Evolutionary conservation across 2,329 filamentous ascomycete species (phyloP), one percentile per base, ranked within the genome.

Genomic region (Colletotrichum nymphaeae): DNA sequence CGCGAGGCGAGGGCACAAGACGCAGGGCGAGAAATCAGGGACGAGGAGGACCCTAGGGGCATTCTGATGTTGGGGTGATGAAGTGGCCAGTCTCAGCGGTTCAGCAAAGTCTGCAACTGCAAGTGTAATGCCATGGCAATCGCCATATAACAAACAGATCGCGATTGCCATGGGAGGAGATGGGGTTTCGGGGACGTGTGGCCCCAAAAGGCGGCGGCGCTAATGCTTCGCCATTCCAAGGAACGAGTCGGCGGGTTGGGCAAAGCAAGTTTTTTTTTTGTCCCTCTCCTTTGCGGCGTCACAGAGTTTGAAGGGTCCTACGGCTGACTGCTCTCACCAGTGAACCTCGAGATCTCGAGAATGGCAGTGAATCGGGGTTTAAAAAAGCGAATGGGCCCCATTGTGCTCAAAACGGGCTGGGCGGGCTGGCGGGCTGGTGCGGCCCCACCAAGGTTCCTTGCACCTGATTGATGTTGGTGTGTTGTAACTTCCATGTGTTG

Each of bases 271-370:
- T 56, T 53, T 62, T 14, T 28, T 22, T 22, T 35, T 22, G 5
- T 65, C 24, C 63, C 8, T 24, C 8, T 22, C 19, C 19, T 56
- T 55, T 14, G 55, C 57, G 57, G 37, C 69, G 24, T 62, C 66
- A 57, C 67, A 69, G 70, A 65, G 53, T 46, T 46, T 37, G 42
- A 72, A 73, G 70, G 71, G 60, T 66, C 62, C 60, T 73, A 56
- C 55, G 56, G 60, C 60, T 37, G 62, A 49, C 28, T 30, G 35
- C 22, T 49, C 62, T 65, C 67, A 65, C 60, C 16, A 73, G 35
- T 32, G 19, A 24, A 49, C 60, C 8, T 73, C 12, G 35, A 66
- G 71, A 73, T 73, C 71, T 73, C 46, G 26, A n/a, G 52, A 73
- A 53, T 62, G 26, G 71, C 71, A 57, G 71, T 70, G 49, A 70